Conservation (phyloP, 352 stramenopile species). For the Globisporangium abappressorium region DNA sequence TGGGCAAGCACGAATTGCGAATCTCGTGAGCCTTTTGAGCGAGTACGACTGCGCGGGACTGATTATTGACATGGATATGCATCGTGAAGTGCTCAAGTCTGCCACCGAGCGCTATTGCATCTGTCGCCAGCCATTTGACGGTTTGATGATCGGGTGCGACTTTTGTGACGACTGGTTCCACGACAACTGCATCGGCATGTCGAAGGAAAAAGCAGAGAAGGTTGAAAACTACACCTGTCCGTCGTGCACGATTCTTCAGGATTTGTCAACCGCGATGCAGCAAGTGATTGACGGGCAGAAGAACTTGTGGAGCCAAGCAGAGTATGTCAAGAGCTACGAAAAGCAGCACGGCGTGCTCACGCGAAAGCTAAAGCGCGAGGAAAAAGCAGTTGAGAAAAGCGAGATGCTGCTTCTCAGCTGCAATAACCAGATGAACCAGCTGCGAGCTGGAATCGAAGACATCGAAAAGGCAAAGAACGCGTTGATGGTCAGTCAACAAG, state of each 20-base stretch:
- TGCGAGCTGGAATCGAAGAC: slow-evolving; percentile 67
- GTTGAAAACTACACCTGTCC: slow-evolving; percentile 95
- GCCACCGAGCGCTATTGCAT: slow-evolving; percentile 90
- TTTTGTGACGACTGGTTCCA: slow-evolving; percentile 90
- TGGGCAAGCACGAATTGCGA: slow-evolving; percentile 71
- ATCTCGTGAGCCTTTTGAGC: slow-evolving; percentile 63
- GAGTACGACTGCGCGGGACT: slow-evolving; percentile 78
- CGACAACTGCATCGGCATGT: slow-evolving; percentile 88
- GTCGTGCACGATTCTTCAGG: slow-evolving; percentile 90
- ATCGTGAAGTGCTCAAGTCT: slow-evolving; percentile 89
- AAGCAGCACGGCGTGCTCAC: slow-evolving; percentile 72
- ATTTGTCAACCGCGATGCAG: slow-evolving; percentile 68
- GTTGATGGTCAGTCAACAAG: slow-evolving; percentile 34
- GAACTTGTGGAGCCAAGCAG: slow-evolving; percentile 80
- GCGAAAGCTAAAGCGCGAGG: slow-evolving; percentile 81
- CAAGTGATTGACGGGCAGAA: slow-evolving; percentile 50
- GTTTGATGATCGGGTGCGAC: slow-evolving; percentile 88
- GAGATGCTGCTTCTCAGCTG: slow-evolving; percentile 76
- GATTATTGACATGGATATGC: slow-evolving; percentile 86
- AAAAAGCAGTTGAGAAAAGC: slow-evolving; percentile 78
- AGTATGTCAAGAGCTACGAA: slow-evolving; percentile 82
- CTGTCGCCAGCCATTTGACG: slow-evolving; percentile 88
- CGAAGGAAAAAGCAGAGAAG: slow-evolving; percentile 92
- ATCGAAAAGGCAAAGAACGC: slow-evolving; percentile 62
- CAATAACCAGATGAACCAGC: slow-evolving; percentile 80